A percentile compares a stretch with the other conserved stretches of the same genome.
Evolutionary conservation across 1,284 basidiomycete species (phyloP).

Genomic region (Ceratobasidium sp.): DNA sequence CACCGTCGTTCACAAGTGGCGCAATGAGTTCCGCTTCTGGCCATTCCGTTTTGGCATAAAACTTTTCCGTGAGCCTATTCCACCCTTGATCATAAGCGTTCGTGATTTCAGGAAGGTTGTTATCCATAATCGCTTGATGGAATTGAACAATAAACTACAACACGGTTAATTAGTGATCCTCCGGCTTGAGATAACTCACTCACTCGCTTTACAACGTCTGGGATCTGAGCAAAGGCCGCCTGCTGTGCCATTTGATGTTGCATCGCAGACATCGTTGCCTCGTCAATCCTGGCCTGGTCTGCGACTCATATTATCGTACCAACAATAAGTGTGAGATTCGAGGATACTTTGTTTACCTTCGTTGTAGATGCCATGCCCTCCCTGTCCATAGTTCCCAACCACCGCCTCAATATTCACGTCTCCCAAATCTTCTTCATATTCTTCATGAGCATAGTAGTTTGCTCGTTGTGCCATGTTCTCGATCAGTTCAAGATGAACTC

Average conservation of each 20-base stretch:
- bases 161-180: background rate
- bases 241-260: slow-evolving; percentile 86
- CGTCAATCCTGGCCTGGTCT: slow-evolving; percentile 63
- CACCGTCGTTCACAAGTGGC: slow-evolving; percentile 91
- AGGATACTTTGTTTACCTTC: slow-evolving; percentile 65
- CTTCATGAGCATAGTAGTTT: slow-evolving; percentile 58
- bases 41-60: slow-evolving; percentile 95
- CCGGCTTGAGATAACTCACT: slow-evolving; percentile 55
- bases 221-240: slow-evolving; percentile 79
- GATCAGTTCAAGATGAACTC: background rate
- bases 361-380: slow-evolving; percentile 69
- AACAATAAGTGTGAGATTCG: background rate
- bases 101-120: slow-evolving; percentile 89
- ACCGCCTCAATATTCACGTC: slow-evolving; percentile 79
- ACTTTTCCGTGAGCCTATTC: slow-evolving; percentile 97
- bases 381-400: slow-evolving; percentile 75
- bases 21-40: slow-evolving; percentile 96
- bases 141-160: slow-evolving; percentile 89
- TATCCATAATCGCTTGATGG: slow-evolving; percentile 87
- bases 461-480: slow-evolving; percentile 48
- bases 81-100: slow-evolving; percentile 95
- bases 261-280: slow-evolving; percentile 71
- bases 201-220: slow-evolving; percentile 83
- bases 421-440: slow-evolving; percentile 79
- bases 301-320: background rate